Percentiles rank a stretch among this genome's conserved stretches.
Evolutionary conservation across 345 rosid species (phyloP).

Genomic region (Murraya paniculata): DNA sequence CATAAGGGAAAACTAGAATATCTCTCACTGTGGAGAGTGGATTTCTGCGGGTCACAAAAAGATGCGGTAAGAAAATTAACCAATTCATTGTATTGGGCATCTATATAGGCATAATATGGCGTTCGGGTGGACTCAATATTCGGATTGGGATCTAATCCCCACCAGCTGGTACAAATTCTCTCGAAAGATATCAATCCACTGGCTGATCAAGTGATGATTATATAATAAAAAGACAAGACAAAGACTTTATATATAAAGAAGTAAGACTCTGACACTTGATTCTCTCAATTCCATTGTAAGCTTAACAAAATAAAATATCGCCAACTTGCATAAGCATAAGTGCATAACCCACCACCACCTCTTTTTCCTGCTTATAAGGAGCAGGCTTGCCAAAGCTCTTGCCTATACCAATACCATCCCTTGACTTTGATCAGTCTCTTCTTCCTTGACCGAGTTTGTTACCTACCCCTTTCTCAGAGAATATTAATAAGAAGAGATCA

Average conservation of each 20-base stretch:
- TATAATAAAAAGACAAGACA: conserved; percentile 28
- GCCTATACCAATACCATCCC: conserved; percentile 34
- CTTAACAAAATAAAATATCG: conserved; percentile 19
- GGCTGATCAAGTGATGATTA: conserved; percentile 17
- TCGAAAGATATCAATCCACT: conserved; percentile 13
- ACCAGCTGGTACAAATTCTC: conserved; percentile 29
- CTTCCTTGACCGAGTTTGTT: conserved; percentile 27
- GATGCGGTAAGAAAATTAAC: not conserved
- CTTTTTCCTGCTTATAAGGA: conserved; percentile 40
- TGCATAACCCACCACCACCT: conserved; percentile 29
- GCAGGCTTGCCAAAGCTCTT: conserved; percentile 32
- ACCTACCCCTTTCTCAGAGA: not conserved
- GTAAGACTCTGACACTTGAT: conserved; percentile 25
- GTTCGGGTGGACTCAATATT: conserved; percentile 13
- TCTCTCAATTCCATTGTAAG: conserved; percentile 8
- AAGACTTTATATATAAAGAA: conserved; percentile 26
- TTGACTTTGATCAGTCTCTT: conserved; percentile 33
- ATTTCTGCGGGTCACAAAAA: conserved; percentile 9
- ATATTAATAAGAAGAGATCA: not conserved
- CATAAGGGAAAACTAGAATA: conserved; percentile 19
- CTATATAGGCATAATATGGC: not conserved
- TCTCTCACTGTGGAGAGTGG: conserved; percentile 19
- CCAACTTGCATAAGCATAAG: conserved; percentile 27
- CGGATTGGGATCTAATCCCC: conserved; percentile 51
- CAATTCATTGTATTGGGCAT: conserved; percentile 22